Conservation (phyloP, 208 protist species). For the Leishmania braziliensis region DNA sequence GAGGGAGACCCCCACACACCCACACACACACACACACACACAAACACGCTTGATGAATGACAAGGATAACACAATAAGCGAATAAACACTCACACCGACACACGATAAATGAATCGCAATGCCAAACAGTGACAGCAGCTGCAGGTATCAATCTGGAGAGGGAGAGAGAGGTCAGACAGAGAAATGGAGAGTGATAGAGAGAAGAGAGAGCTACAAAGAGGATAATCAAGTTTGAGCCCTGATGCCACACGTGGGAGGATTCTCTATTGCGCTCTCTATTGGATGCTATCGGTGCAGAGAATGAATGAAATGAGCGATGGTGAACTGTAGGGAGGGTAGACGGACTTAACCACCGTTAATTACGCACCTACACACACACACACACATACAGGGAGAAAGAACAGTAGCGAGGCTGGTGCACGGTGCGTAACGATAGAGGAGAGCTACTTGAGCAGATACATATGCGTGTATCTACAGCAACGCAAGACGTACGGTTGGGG, state of each 20-base stretch:
- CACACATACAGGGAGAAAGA: not conserved
- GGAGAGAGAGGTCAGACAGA: conserved; percentile 1
- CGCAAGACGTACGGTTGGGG: not conserved
- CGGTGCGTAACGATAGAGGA: not conserved
- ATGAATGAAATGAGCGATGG: not conserved
- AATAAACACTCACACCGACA: not conserved
- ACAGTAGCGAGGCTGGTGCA: not conserved
- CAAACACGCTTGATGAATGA: not conserved
- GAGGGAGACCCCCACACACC: not conserved
- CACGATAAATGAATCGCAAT: not conserved
- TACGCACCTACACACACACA: not conserved
- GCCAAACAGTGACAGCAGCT: not conserved
- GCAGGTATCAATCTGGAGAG: not conserved
- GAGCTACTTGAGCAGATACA: not conserved
- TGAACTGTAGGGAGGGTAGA: not conserved
- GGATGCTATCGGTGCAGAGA: not conserved
- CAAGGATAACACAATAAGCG: conserved; percentile 7
- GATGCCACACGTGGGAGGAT: not conserved
- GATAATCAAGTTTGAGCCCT: not conserved
- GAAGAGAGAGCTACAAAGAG: not conserved
- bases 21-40: not conserved
- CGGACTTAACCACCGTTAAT: not conserved
- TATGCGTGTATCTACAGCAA: not conserved
- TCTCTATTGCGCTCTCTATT: not conserved
- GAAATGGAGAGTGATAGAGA: not conserved